phyloP scores from a whole-genome alignment of 2,329 filamentous ascomycete species.

The Stachybotrys elegans region DNA sequence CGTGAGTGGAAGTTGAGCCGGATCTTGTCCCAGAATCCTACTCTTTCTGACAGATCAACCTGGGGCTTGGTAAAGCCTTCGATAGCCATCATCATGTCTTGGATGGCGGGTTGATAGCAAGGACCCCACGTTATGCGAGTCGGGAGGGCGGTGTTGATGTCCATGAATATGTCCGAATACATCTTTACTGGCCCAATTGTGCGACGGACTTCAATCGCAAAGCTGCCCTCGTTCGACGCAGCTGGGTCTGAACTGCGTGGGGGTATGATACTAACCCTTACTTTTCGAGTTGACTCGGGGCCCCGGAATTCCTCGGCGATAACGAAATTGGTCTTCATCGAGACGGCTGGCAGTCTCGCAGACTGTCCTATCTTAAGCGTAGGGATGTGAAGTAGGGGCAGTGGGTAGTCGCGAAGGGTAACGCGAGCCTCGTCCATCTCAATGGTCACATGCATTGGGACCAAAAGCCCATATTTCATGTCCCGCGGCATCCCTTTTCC shows the following conservation, averaged over 20 bases:
- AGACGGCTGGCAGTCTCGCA: conserved; percentile 72
- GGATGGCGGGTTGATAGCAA: conserved; percentile 94
- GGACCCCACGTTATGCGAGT: conserved; percentile 96
- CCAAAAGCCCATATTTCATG: conserved; percentile 82
- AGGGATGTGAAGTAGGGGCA: conserved; percentile 88
- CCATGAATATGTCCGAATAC: conserved; percentile 85
- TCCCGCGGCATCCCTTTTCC: conserved; percentile 96
- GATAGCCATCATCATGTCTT: conserved; percentile 99
- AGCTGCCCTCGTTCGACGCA: conserved; percentile 55
- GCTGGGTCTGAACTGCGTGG: conserved; percentile 53
- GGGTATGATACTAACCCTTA: conserved; percentile 80
- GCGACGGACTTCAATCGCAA: conserved; percentile 79
- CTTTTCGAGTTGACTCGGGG: conserved; percentile 70
- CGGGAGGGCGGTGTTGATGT: conserved; percentile 88
- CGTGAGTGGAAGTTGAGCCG: conserved; percentile 90
- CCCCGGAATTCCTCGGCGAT: conserved; percentile 91
- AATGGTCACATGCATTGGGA: conserved; percentile 85
- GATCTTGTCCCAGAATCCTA: conserved; percentile 99
- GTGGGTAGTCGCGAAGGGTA: conserved; percentile 86
- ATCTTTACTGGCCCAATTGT: conserved; percentile 95
- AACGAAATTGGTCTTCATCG: conserved; percentile 85
- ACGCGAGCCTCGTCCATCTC: conserved; percentile 86
- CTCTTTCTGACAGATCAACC: conserved; percentile 84
- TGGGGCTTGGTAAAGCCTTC: conserved; percentile 97
- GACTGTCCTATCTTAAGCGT: conserved; percentile 75